These are phyloP conservation scores for Solanum ahanhuiri DNA, from an alignment of 257 asterid species.

Conservation along the genomic window DNA sequence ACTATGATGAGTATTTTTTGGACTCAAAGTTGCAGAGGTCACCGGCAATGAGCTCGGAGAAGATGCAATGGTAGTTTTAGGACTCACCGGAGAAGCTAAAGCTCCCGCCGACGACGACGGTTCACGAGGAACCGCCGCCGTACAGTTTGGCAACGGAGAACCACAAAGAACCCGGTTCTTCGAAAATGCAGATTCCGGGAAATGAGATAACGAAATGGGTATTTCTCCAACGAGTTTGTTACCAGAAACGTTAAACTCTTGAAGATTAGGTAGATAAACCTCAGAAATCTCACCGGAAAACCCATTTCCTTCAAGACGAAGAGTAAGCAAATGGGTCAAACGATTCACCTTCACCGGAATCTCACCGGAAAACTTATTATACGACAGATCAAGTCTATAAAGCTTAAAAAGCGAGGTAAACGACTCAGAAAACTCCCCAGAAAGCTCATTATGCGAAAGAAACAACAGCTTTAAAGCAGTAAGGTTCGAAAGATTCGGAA, in stretches of 20 bases:
- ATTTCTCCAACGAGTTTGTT: conserved; percentile 39
- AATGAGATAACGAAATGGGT: conserved; percentile 48
- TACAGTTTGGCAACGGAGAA: conserved; percentile 46
- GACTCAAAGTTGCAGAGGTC: conserved; percentile 19
- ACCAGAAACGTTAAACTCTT: conserved; percentile 70
- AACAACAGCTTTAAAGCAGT: conserved; percentile 44
- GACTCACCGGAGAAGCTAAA: conserved; percentile 41
- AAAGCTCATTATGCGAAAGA: conserved; percentile 49
- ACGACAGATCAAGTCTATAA: conserved; percentile 73
- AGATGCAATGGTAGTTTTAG: conserved; percentile 31
- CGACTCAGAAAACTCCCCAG: conserved; percentile 50
- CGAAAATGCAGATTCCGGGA: conserved; percentile 40
- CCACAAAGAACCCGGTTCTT: conserved; percentile 56
- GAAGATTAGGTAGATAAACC: conserved; percentile 32
- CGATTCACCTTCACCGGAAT: conserved; percentile 30
- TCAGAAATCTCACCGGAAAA: conserved; percentile 47
- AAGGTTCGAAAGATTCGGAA: conserved; percentile 68
- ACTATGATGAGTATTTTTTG: conserved; percentile 5
- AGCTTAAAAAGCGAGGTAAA: conserved; percentile 28
- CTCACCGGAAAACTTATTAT: conserved; percentile 50
- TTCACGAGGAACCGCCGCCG: conserved; percentile 27
- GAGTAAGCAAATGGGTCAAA: conserved; percentile 49
- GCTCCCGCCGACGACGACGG: conserved; percentile 30
- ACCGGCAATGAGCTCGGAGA: conserved; percentile 47
- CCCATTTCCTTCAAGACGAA: conserved; percentile 51